Evolutionary conservation across 1,139 yeast species (phyloP).

Genomic region (Geotrichum fermentans): DNA sequence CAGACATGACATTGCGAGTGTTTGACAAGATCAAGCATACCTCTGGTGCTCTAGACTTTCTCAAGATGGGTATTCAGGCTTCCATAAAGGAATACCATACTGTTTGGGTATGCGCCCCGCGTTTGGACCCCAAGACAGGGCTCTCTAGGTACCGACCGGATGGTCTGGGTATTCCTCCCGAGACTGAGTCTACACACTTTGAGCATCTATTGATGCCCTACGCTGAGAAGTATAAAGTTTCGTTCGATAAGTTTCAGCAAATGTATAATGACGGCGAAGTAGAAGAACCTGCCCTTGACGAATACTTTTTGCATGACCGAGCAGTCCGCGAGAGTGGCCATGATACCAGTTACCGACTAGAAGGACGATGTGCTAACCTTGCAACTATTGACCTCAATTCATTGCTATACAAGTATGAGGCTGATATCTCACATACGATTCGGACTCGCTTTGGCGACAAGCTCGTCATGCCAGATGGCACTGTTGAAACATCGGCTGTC

Average conservation of each 20-base stretch:
- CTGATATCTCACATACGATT: slow-evolving; percentile 69
- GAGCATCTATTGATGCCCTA: slow-evolving; percentile 65
- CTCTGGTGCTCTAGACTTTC: slow-evolving; percentile 50
- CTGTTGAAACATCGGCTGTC: slow-evolving; percentile 46
- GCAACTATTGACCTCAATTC: slow-evolving; percentile 91
- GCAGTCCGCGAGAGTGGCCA: slow-evolving; percentile 97
- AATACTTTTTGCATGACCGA: slow-evolving; percentile 84
- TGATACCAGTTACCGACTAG: slow-evolving; percentile 86
- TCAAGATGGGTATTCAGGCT: slow-evolving; percentile 61
- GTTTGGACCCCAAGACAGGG: slow-evolving; percentile 72
- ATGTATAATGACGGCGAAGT: slow-evolving; percentile 65
- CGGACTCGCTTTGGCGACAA: slow-evolving; percentile 52
- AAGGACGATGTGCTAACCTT: slow-evolving; percentile 81
- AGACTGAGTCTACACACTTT: slow-evolving; percentile 89
- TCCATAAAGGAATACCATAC: slow-evolving; percentile 82
- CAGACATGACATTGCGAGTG: slow-evolving; percentile 81
- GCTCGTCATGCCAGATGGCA: slow-evolving; percentile 41
- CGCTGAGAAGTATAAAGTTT: slow-evolving; percentile 55
- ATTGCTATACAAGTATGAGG: slow-evolving; percentile 82
- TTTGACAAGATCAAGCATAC: slow-evolving; percentile 50
- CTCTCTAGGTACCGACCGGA: slow-evolving; percentile 87
- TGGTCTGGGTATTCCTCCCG: slow-evolving; percentile 92
- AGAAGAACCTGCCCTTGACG: slow-evolving; percentile 74
- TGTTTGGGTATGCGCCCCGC: slow-evolving; percentile 75
- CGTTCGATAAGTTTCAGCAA: slow-evolving; percentile 65